A percentile compares a stretch with the other conserved stretches of the same genome.
Conservation (phyloP, 2,329 filamentous ascomycete genomes). For the Coniochaeta hoffmannii region DNA sequence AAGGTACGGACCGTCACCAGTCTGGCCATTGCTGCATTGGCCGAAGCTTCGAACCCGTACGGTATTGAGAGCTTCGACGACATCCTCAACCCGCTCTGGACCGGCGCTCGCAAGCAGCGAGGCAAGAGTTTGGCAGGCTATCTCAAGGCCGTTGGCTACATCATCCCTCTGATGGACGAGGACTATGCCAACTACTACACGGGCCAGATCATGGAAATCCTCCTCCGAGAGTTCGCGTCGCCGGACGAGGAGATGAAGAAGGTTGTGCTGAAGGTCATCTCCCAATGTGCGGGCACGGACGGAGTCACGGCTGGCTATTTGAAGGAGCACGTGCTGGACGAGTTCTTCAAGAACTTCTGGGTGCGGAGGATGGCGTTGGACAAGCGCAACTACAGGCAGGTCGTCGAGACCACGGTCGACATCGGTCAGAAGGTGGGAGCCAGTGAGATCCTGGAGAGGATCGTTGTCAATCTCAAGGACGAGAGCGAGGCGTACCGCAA, state of each 20-base stretch:
- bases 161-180: slow-evolving; percentile 98
- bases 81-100: slow-evolving; percentile 95
- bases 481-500: slow-evolving; percentile 97
- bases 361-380: slow-evolving; percentile 94
- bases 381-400: slow-evolving; percentile 94
- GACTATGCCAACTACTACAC: slow-evolving; percentile 99
- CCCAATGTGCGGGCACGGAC: slow-evolving; percentile 88
- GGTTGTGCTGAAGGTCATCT: slow-evolving; percentile 94
- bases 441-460: slow-evolving; percentile 85
- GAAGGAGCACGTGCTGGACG: slow-evolving; percentile 88
- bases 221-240: slow-evolving; percentile 90
- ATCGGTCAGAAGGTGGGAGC: slow-evolving; percentile 97
- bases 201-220: slow-evolving; percentile 96
- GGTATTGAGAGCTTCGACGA: slow-evolving; percentile 99
- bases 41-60: slow-evolving; percentile 94
- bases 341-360: slow-evolving; percentile 99
- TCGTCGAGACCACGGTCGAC: slow-evolving; percentile 96
- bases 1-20: slow-evolving; percentile 96
- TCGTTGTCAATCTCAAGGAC: slow-evolving; percentile 94
- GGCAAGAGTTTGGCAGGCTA: slow-evolving; percentile 95
- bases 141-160: slow-evolving; percentile 94
- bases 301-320: slow-evolving; percentile 92
- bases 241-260: slow-evolving; percentile 99
- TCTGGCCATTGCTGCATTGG: slow-evolving; percentile 87
- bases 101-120: slow-evolving; percentile 88